Percentiles rank a stretch among this genome's conserved stretches.
Conservation (phyloP, 1,284 basidiomycete genomes). For the Ustilago bromivora region DNA sequence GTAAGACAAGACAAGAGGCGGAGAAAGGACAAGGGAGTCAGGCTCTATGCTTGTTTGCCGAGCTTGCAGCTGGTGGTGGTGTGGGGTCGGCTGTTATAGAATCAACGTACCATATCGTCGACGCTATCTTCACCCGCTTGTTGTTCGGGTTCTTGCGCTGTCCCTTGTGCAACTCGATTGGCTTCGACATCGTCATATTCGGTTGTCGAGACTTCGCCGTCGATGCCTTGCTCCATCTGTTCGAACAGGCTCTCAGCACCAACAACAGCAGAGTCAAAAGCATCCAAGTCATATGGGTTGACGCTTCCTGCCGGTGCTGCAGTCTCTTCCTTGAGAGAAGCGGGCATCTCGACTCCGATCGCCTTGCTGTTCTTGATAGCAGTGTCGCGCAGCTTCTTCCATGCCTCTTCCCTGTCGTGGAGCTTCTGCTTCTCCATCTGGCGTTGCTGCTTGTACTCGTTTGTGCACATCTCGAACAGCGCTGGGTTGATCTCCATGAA, state of each 20-base stretch:
- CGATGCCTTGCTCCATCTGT: slow-evolving; percentile 38
- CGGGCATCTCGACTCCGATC: slow-evolving; percentile 56
- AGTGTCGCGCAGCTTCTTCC: slow-evolving; percentile 60
- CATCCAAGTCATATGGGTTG: slow-evolving; percentile 53
- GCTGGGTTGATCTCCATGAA: slow-evolving; percentile 99
- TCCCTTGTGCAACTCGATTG: slow-evolving; percentile 39
- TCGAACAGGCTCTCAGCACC: slow-evolving; percentile 46
- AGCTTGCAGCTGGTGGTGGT: background rate
- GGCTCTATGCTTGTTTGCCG: background rate
- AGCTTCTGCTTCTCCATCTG: slow-evolving; percentile 63
- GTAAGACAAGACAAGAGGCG: background rate
- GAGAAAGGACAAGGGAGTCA: background rate
- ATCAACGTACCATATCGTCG: slow-evolving; percentile 56
- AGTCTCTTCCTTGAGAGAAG: slow-evolving; percentile 56
- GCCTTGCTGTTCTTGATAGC: slow-evolving; percentile 62
- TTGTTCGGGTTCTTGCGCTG: slow-evolving; percentile 26
- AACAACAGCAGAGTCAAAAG: slow-evolving; percentile 48
- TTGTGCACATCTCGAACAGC: slow-evolving; percentile 92
- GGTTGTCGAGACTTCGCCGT: slow-evolving; percentile 59
- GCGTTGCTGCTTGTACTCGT: slow-evolving; percentile 90
- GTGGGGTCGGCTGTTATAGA: background rate
- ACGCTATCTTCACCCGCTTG: slow-evolving; percentile 41
- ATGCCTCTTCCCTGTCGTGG: slow-evolving; percentile 62
- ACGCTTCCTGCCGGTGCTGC: slow-evolving; percentile 53
- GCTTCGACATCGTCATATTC: slow-evolving; percentile 64